Evolutionary conservation across 768 basidiomycete genomes (phyloP).

Genomic region (Phanerochaete carnosa): DNA sequence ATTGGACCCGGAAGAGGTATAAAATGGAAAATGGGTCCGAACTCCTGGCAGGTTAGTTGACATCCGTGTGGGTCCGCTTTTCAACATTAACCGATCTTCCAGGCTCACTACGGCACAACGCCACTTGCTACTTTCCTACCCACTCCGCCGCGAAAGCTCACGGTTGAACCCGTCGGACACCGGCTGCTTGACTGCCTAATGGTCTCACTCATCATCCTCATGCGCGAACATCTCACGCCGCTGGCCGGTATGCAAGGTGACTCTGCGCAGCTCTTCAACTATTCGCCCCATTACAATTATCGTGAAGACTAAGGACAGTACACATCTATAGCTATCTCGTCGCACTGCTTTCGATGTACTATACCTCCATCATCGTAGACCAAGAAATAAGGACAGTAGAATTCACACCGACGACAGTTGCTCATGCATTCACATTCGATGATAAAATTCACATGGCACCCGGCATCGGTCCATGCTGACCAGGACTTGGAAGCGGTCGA

Average conservation of each 20-base stretch:
- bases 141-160: slow-evolving; percentile 14
- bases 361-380: background rate
- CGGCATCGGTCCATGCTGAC: background rate
- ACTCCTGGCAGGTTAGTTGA: slow-evolving; percentile 18
- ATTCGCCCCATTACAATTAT: slow-evolving; percentile 10
- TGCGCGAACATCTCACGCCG: slow-evolving; percentile 19
- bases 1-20: slow-evolving; percentile 18
- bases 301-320: slow-evolving; percentile 7
- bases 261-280: slow-evolving; percentile 11
- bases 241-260: slow-evolving; percentile 9
- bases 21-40: slow-evolving; percentile 19
- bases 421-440: background rate
- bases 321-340: background rate
- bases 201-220: slow-evolving; percentile 18
- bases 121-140: slow-evolving; percentile 18
- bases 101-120: slow-evolving; percentile 16
- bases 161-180: slow-evolving; percentile 19
- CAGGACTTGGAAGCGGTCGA: background rate
- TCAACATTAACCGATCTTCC: background rate
- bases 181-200: slow-evolving; percentile 20
- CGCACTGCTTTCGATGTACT: background rate
- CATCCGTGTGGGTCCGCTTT: background rate
- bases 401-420: background rate
- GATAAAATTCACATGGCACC: background rate
- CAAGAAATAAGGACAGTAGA: background rate